Conservation (phyloP, 1,284 basidiomycete genomes). For the Austroboletus novae-zelandiae region DNA sequence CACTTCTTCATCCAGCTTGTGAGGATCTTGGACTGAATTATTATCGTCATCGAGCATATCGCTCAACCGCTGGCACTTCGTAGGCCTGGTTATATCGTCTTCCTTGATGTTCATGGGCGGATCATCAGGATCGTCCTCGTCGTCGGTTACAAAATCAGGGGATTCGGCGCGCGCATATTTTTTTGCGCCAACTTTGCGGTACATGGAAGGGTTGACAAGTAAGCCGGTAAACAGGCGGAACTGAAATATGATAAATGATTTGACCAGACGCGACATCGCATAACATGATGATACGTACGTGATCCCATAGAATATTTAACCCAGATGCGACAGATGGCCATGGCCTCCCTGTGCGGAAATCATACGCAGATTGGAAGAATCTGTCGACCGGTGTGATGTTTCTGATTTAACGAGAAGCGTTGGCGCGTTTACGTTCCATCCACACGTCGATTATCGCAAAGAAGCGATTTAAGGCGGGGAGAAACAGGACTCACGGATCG, state of each 20-base stretch:
- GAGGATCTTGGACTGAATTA: conserved; percentile 33
- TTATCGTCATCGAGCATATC: conserved; percentile 18
- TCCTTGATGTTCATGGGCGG: conserved; percentile 2
- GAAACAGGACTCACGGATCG: conserved; percentile 41
- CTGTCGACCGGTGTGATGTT: conserved; percentile 46
- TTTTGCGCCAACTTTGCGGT: conserved; percentile 29
- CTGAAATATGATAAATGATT: conserved; percentile 31
- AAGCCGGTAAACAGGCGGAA: conserved; percentile 58
- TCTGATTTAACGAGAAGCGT: conserved; percentile 29
- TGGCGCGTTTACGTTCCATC: too few relatives aligned
- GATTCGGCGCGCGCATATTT: conserved; percentile 25
- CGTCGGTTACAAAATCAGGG: conserved; percentile 28
- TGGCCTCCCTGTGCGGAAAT: conserved; percentile 53
- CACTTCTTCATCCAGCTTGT: conserved; percentile 34
- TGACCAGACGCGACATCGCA: conserved; percentile 3
- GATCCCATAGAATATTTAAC: conserved; percentile 56
- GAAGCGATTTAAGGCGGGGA: not conserved
- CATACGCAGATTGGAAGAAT: conserved; percentile 50
- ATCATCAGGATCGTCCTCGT: conserved; percentile 21
- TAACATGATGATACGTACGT: conserved; percentile 36
- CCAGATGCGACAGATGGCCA: conserved; percentile 48
- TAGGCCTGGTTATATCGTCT: conserved; percentile 3
- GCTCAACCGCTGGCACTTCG: conserved; percentile 21
- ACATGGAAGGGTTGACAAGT: conserved; percentile 38
- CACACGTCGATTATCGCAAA: not conserved